A percentile compares a stretch with the other conserved stretches of the same genome.
phyloP scores from a whole-genome alignment of 345 rosid species.

The sweet orange (Citrus sinensis) region DNA sequence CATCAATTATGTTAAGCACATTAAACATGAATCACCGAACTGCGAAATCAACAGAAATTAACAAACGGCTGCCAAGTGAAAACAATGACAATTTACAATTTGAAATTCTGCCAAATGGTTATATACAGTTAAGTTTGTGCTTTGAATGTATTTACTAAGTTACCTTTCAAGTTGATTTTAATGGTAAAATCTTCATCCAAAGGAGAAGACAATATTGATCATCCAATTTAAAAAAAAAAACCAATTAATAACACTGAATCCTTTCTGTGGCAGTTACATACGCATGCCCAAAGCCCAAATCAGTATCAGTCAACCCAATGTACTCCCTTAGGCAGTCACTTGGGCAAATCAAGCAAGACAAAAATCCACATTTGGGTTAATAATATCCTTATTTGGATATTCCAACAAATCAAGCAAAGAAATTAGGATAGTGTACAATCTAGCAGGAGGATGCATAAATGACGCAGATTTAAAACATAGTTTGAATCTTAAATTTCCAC shows the following conservation, averaged over 20 bases:
- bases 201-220: neutral
- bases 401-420: constrained; percentile 5
- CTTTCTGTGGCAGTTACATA: neutral
- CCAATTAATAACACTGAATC: neutral
- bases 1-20: neutral
- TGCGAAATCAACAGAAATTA: neutral
- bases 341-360: neutral
- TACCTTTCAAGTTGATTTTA: neutral
- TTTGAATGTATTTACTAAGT: neutral
- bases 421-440: neutral
- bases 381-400: neutral
- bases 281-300: neutral
- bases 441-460: neutral
- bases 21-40: neutral
- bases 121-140: neutral
- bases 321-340: neutral
- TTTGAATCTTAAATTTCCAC: neutral
- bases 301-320: neutral
- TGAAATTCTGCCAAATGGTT: neutral
- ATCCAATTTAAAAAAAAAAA: neutral
- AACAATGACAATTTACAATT: neutral
- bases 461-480: neutral
- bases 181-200: neutral
- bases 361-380: neutral
- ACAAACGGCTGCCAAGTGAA: neutral